Conservation (phyloP, 345 rosid species). For the Hibiscus trionum region DNA sequence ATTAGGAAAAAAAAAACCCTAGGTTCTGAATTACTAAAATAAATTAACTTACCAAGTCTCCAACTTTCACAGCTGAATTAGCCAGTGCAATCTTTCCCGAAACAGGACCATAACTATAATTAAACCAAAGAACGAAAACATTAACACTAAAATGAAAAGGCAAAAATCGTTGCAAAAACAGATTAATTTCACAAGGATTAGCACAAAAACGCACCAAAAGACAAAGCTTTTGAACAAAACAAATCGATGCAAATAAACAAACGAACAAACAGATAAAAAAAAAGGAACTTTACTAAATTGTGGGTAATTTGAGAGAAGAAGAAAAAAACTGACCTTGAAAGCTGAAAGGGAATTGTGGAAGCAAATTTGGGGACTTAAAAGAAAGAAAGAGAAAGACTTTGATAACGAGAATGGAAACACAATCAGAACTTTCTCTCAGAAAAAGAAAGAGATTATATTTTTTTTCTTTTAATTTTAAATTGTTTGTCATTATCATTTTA, state of each 20-base stretch:
- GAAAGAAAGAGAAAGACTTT: constrained; percentile 7
- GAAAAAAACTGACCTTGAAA: constrained; percentile 10
- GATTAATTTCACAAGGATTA: background rate
- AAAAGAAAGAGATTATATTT: background rate
- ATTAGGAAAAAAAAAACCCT: constrained; percentile 6
- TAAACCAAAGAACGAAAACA: background rate
- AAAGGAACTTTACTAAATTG: background rate
- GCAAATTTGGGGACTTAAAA: constrained; percentile 17
- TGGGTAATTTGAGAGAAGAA: background rate
- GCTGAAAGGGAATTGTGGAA: constrained; percentile 22
- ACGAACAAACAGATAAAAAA: background rate
- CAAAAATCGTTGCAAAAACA: background rate
- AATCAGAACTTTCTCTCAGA: constrained; percentile 45
- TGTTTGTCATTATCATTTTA: constrained; percentile 1
- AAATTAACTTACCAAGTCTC: constrained; percentile 1
- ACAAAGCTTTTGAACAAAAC: background rate
- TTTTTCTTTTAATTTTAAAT: background rate
- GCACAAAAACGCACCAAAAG: background rate
- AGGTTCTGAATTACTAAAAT: background rate
- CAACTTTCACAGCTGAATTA: background rate
- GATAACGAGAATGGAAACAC: constrained; percentile 32
- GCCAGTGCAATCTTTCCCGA: background rate
- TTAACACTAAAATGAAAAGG: background rate
- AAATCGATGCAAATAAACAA: background rate
- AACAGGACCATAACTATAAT: constrained; percentile 1